A percentile compares a stretch with the other conserved stretches of the same genome.
Evolutionary conservation across 305 asterid species (phyloP).

Genomic region (Solanum hybrid): DNA sequence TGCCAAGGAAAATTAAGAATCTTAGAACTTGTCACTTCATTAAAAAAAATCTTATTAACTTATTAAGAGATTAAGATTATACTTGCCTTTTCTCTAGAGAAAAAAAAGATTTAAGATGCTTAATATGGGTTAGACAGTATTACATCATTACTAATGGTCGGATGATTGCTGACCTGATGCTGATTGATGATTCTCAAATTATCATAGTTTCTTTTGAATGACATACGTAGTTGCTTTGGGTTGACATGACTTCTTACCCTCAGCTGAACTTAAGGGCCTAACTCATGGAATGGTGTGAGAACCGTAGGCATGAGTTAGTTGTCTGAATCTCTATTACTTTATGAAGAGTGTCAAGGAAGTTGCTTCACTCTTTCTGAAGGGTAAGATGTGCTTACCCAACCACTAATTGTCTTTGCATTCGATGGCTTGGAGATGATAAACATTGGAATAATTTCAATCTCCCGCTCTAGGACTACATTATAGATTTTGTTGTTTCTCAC

Average conservation of each 20-base stretch:
- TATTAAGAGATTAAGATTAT: not conserved
- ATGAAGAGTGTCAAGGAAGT: not conserved
- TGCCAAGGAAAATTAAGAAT: not conserved
- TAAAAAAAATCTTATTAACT: not conserved
- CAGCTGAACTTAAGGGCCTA: not conserved
- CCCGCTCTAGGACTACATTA: not conserved
- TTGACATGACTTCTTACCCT: not conserved
- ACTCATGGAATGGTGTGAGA: not conserved
- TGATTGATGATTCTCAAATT: not conserved
- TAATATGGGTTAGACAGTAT: not conserved
- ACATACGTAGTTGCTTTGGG: not conserved
- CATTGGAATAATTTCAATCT: not conserved
- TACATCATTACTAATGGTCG: not conserved
- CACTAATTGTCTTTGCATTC: not conserved
- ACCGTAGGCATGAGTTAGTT: not conserved
- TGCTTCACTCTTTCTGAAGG: not conserved
- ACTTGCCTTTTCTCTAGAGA: not conserved
- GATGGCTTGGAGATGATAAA: not conserved
- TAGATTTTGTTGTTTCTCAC: not conserved
- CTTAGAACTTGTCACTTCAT: not conserved
- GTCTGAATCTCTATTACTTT: not conserved
- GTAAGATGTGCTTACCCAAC: not conserved
- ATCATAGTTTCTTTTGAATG: not conserved
- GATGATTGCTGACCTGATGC: not conserved
- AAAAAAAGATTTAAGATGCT: not conserved